These are phyloP conservation scores for Achaetomium macrosporum DNA, from an alignment of 2,329 filamentous ascomycete species.

Conservation along the genomic window DNA sequence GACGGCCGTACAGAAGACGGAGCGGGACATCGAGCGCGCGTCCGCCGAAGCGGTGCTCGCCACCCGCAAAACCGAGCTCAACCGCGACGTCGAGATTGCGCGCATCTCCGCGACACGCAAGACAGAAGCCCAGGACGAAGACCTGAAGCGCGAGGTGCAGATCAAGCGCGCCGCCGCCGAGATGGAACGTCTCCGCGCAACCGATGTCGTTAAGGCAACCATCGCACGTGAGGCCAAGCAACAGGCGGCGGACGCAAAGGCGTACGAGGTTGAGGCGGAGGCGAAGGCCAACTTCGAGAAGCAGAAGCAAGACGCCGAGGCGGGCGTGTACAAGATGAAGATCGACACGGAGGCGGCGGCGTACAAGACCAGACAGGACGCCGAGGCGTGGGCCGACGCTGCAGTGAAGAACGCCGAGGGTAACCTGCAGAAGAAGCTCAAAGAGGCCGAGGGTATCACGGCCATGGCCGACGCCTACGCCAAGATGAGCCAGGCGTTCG, in stretches of 20 bases:
- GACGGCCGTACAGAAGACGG: constrained; percentile 77
- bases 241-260: constrained; percentile 59
- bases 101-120: constrained; percentile 67
- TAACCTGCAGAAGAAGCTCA: constrained; percentile 49
- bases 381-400: constrained; percentile 36
- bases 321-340: constrained; percentile 43
- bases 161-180: constrained; percentile 72
- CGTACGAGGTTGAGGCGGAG: constrained; percentile 60
- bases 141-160: constrained; percentile 73
- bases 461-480: constrained; percentile 79
- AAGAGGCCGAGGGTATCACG: constrained; percentile 68
- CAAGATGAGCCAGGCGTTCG: constrained; percentile 65
- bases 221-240: constrained; percentile 63
- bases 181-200: constrained; percentile 71
- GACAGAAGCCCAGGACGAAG: constrained; percentile 71
- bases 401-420: constrained; percentile 48
- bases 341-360: constrained; percentile 44
- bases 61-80: constrained; percentile 65
- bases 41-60: constrained; percentile 70
- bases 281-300: constrained; percentile 51
- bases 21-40: constrained; percentile 76
- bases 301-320: constrained; percentile 48
- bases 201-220: constrained; percentile 70
- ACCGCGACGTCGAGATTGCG: constrained; percentile 68
- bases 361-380: constrained; percentile 43